Base-by-base conservation (phyloP, 2,329 filamentous ascomycete genomes). In the Kalmusia sp. region DNA sequence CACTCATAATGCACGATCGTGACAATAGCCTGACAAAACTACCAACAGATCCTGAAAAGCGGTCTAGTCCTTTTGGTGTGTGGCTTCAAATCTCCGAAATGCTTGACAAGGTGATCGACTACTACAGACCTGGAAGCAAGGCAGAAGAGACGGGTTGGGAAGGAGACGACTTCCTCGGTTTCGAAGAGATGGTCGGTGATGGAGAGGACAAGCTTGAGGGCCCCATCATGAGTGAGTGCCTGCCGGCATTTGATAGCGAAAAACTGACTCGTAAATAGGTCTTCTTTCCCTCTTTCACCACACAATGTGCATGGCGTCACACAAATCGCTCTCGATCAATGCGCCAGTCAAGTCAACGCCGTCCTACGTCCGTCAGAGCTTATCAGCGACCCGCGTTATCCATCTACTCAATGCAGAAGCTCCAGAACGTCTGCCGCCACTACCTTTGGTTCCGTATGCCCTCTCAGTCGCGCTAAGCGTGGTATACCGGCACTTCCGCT, bases 261-360 rank as follows among this genome's bases (percentile, higher is more conserved):
- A 39, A 53, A 62, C 48, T 64, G 28, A 60, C n/a, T 52, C 38
- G 61, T 15, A 49, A 19, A 17, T 8, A 80, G 79, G 76, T 12
- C 74, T 83, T 5, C 68, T 85, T 6, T 83, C 85, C 51, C 67
- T 85, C 2, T 84, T 81, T 64, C 84, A 85, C 53, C 80, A 85
- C 60, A 78, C 80, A 19, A 80, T 84, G 46, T 81, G 80, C 30
- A 84, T 86, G 61, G 73, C 84, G 2, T 84, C 82, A 3, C 82
- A 83, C 65, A 81, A 82, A 35, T 80, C 80, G 2, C 68, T 76
- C 22, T 73, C 72, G 5, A 74, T 76, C 54, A 67, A 76, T 50
- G 76, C 71, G 27, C 77, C 74, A 12, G 78, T 81, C 37, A 76
- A 77, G 28, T 78, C 77, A 3, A 80, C 78, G 4, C 70, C 79